Percentiles rank a stretch among this genome's conserved stretches.
phyloP scores from a whole-genome alignment of 306 rosid genomes.

The Rubus parviflorus region DNA sequence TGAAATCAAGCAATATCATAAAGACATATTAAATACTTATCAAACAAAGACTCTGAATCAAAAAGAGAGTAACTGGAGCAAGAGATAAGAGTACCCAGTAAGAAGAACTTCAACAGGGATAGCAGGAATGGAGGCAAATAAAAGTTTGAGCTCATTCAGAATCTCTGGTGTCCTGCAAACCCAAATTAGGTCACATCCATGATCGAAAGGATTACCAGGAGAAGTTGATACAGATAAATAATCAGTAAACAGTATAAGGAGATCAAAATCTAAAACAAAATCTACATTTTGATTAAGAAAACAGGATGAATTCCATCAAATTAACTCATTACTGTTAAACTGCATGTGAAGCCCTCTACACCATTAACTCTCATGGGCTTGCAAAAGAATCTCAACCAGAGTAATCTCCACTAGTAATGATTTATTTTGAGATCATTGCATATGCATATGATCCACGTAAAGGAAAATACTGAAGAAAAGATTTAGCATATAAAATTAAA shows the following conservation, averaged over 20 bases:
- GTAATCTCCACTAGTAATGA: background rate
- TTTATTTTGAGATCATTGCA: background rate
- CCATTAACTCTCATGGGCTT: background rate
- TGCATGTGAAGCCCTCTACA: background rate
- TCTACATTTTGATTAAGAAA: background rate
- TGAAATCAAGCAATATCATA: background rate
- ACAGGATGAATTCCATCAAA: background rate
- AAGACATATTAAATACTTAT: background rate
- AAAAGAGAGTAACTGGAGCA: constrained; percentile 7
- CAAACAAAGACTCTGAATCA: constrained; percentile 8
- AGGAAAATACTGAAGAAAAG: background rate
- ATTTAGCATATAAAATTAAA: background rate
- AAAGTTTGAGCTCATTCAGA: constrained; percentile 51
- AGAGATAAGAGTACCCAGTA: constrained; percentile 49
- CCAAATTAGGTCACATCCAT: background rate
- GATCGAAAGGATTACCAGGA: background rate
- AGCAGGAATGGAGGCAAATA: constrained; percentile 41
- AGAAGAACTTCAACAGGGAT: constrained; percentile 65
- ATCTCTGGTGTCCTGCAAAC: constrained; percentile 59
- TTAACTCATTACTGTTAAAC: background rate
- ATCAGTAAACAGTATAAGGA: background rate
- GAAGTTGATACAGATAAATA: background rate
- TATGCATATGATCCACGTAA: background rate
- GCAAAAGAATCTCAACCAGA: background rate
- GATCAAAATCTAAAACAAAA: background rate